Evolutionary conservation across 2,329 filamentous ascomycete genomes (phyloP), one percentile per base, ranked within the genome.

Genomic region (Claviceps spartinae): DNA sequence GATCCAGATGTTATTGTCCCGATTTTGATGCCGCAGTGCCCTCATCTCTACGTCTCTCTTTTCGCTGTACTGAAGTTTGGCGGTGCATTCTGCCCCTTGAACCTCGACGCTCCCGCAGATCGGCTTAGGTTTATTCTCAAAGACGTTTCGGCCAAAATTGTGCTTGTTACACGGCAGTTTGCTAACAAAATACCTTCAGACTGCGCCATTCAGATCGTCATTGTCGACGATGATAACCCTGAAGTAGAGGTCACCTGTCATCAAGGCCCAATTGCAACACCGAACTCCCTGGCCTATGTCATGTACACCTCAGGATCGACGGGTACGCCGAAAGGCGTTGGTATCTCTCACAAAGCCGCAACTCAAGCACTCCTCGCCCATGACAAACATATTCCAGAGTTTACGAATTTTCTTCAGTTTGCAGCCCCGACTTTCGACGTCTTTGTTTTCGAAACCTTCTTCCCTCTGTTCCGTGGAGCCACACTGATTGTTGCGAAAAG

Each of bases 291-390:
- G 24, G 88, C 90, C 24, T 96, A 96, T 70, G 79, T 95, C 54
- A 89, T 95, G 81, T 96, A 95, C 65, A 95, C 90, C 1, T 94
- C 88, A 46, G 89, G 89, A 3, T 94, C 88, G 5, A 95, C 89
- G 0, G 90, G 90, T 13, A 81, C 82, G 4, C 90, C 90, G 0
- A 96, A 96, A 70, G 90, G 89, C 1, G 90, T 96, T 24, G 78
- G 79, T 2, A 74, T 96, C 34, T 88, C 88, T 34, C 90, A 96
- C 67, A 69, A 74, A 30, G 86, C 90, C 16, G 88, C 78, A 7
- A 85, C 86, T 0, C 90, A 95, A 64, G 88, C 86, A 52, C 68
- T 96, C 7, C 74, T 95, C 44, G 87, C 88, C 2, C 90, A 96
- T 62, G 76, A 94, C 60, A 74, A 71, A 47, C 81, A 90, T 59